Conservation (phyloP, 2,329 filamentous ascomycete genomes). For the Corinectria fuckeliana region DNA sequence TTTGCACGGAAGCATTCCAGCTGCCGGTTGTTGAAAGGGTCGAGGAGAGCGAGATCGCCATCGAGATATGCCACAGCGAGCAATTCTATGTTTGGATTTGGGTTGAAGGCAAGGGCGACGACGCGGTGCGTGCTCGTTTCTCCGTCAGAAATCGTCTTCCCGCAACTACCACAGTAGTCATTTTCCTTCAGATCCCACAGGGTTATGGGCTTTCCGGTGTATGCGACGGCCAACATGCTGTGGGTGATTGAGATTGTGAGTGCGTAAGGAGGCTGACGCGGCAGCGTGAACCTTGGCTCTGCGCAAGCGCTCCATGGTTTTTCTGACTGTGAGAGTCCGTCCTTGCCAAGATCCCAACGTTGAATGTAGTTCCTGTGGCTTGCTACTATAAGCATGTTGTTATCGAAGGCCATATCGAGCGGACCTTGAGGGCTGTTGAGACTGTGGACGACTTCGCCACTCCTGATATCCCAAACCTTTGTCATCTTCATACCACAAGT, state of each 20-base stretch:
- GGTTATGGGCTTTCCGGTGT: slow-evolving; percentile 40
- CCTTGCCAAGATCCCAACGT: slow-evolving; percentile 37
- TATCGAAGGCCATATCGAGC: slow-evolving; percentile 37
- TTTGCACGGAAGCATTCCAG: slow-evolving; percentile 36
- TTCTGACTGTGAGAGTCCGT: slow-evolving; percentile 11
- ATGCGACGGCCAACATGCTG: slow-evolving; percentile 43
- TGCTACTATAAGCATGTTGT: slow-evolving; percentile 37
- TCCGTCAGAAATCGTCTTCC: slow-evolving; percentile 41
- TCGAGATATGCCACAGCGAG: slow-evolving; percentile 42
- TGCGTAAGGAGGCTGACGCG: slow-evolving; percentile 27
- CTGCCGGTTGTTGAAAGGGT: slow-evolving; percentile 36
- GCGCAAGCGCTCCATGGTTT: slow-evolving; percentile 34
- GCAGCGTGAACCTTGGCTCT: slow-evolving; percentile 10
- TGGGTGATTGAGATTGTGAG: slow-evolving; percentile 39
- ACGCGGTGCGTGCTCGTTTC: slow-evolving; percentile 40
- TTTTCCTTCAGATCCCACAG: slow-evolving; percentile 46
- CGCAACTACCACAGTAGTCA: slow-evolving; percentile 41
- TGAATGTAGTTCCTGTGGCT: slow-evolving; percentile 36
- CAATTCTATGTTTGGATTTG: slow-evolving; percentile 39
- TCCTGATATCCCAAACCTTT: slow-evolving; percentile 42
- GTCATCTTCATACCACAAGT: slow-evolving; percentile 39
- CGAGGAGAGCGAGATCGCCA: slow-evolving; percentile 42
- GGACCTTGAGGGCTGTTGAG: slow-evolving; percentile 33
- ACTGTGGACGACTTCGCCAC: slow-evolving; percentile 34
- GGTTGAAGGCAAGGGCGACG: slow-evolving; percentile 43